Conservation (phyloP, 73 alveolate genomes). For the Breviolum minutum region DNA sequence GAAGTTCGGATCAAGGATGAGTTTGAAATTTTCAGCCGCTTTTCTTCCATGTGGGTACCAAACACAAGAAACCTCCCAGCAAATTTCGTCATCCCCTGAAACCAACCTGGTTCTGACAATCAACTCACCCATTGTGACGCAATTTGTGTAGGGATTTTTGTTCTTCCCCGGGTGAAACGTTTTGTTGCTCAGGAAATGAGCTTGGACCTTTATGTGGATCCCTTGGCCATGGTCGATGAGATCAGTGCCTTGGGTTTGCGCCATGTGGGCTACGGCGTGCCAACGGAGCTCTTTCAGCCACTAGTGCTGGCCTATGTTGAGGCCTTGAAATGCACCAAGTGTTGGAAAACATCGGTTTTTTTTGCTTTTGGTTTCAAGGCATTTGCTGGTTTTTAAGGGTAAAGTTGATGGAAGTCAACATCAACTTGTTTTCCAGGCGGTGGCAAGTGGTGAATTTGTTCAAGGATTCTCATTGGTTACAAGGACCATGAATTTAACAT, state of each 20-base stretch:
- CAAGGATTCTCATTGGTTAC: background rate
- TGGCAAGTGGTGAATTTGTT: background rate
- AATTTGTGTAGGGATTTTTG: no score
- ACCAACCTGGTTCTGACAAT: no score
- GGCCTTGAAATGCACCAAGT: background rate
- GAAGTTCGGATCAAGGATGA: no score
- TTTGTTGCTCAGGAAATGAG: background rate
- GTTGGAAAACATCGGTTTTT: background rate
- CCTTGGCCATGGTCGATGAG: conserved; percentile 69
- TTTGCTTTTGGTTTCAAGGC: background rate
- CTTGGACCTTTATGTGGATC: conserved; percentile 13
- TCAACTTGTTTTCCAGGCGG: background rate
- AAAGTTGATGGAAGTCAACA: no score
- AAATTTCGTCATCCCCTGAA: no score
- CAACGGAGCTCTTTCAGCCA: conserved; percentile 67
- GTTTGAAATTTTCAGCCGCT: no score
- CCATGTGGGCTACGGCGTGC: conserved; percentile 84
- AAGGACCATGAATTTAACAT: no score
- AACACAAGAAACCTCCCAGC: no score
- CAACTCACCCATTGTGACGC: no score
- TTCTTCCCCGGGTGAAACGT: background rate
- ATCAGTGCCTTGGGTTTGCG: conserved; percentile 80
- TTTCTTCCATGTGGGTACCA: no score
- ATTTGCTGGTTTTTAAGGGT: no score
- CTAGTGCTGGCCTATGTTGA: conserved; percentile 45